These are phyloP conservation scores for Mucor velutinosus DNA, from an alignment of 371 early-diverging fungal genomes.

Conservation along the genomic window DNA sequence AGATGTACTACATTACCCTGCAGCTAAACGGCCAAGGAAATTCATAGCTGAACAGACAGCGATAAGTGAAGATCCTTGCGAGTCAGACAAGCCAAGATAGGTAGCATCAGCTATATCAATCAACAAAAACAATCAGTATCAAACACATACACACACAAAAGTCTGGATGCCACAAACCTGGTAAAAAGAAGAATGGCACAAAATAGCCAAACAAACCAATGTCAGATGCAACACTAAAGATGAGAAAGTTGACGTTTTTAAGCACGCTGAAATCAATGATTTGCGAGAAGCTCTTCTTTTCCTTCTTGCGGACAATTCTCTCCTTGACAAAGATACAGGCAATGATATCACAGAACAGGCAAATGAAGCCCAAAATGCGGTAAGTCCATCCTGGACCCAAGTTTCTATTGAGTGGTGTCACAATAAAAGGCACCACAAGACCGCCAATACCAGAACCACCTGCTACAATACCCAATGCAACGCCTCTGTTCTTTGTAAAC, in stretches of 20 bases:
- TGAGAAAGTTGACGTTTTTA: conserved; percentile 21
- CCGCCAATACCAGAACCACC: conserved; percentile 86
- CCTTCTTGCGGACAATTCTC: conserved; percentile 27
- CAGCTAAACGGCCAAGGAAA: conserved; percentile 40
- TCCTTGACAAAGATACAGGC: conserved; percentile 42
- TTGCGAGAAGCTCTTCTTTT: conserved; percentile 14
- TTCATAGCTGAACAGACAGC: conserved; percentile 32
- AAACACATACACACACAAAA: neutral
- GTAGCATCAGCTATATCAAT: conserved; percentile 29
- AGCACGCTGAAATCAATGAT: conserved; percentile 15
- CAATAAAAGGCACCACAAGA: conserved; percentile 65
- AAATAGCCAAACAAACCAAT: conserved; percentile 37
- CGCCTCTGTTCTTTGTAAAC: conserved; percentile 68
- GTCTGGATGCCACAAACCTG: conserved; percentile 13
- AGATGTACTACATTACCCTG: conserved; percentile 25
- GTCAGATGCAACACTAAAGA: conserved; percentile 33
- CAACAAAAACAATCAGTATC: conserved; percentile 20
- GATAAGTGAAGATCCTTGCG: conserved; percentile 35
- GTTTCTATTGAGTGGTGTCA: conserved; percentile 55
- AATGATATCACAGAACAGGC: conserved; percentile 19
- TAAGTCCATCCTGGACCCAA: conserved; percentile 64
- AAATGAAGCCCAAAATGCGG: conserved; percentile 57
- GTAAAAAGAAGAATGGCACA: conserved; percentile 44
- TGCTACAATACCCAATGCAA: conserved; percentile 77
- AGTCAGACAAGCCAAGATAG: conserved; percentile 25